A percentile compares a stretch with the other conserved stretches of the same genome.
These are phyloP conservation scores for Paramyrothecium sp. DNA, from an alignment of 2,329 filamentous ascomycete genomes.

Conservation along the genomic window DNA sequence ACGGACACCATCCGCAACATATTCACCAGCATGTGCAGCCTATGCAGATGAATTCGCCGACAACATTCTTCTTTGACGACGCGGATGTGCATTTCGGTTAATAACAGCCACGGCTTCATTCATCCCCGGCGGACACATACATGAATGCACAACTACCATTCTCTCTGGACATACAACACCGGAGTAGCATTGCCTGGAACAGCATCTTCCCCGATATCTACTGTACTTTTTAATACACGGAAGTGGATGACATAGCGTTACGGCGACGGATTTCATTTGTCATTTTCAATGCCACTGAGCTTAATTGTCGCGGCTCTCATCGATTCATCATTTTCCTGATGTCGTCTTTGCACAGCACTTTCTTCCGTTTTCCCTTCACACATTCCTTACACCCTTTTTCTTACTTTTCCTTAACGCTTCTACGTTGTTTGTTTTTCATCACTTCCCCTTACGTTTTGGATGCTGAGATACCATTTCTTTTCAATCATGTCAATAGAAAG, in stretches of 20 bases:
- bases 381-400: not conserved
- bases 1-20: conserved; percentile 20
- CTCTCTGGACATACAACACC: not conserved
- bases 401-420: not conserved
- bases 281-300: not conserved
- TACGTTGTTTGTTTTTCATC: not conserved
- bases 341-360: not conserved
- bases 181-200: not conserved
- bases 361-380: not conserved
- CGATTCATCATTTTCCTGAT: not conserved
- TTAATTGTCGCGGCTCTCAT: not conserved
- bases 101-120: not conserved
- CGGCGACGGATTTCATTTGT: conserved; percentile 1
- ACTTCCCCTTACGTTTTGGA: not conserved
- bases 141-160: not conserved
- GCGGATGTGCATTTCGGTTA: conserved; percentile 17
- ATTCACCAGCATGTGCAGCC: conserved; percentile 17
- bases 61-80: conserved; percentile 24
- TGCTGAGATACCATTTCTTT: not conserved
- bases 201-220: not conserved
- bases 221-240: conserved; percentile 2
- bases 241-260: conserved; percentile 1
- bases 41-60: conserved; percentile 23
- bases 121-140: not conserved
- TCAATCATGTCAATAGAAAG: not conserved